Evolutionary conservation across 257 asterid species (phyloP), one percentile per base, ranked within the genome.

Genomic region (Misopates orontium): DNA sequence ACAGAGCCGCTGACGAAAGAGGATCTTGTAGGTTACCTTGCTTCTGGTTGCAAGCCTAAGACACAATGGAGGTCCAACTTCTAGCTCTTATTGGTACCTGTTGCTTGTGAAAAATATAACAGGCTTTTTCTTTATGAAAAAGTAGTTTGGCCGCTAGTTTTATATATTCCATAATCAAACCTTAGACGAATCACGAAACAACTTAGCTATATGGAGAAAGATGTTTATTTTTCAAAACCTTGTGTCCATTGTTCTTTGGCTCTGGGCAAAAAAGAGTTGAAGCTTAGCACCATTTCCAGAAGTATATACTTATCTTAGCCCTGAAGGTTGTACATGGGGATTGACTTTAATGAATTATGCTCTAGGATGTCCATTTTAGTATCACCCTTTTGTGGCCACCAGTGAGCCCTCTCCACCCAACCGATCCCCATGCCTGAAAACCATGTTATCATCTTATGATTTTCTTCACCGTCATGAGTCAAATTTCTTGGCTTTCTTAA

Each of bases 31-130:
- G 81, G 57, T 54, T 93, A 90, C 77, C 95, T 93, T 70, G 90
- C 92, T 79, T 90, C 97, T 45, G 99, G 99, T 47, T 94, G 99
- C 95, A 94, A 94, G 77, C 71, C 96, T 18, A 88, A 93, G 89
- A 94, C 88, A 62, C 82, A 94, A 10, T 90, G 97, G 97, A 94
- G 99, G 97, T 94, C 73, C 73, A 73, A 75, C 67, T 79, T 84
- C 81, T 80, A 72, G 71, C 83, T 78, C 69, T 82, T 68, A 65
- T 82, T 76, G 77, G 81, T 75, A 63, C 82, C 64, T 49, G 18
- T 32, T 10, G 14, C 9, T 64, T 49, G 71, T 68, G 39, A 59
- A 72, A 24, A n/a, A 41, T 39, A 20, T 8, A 23, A 53, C 57
- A 17, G 49, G 48, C 12, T 41, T 55, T 31, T 36, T 19, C n/a